Conservation (phyloP, 768 basidiomycete species). For the Mycena crocata region DNA sequence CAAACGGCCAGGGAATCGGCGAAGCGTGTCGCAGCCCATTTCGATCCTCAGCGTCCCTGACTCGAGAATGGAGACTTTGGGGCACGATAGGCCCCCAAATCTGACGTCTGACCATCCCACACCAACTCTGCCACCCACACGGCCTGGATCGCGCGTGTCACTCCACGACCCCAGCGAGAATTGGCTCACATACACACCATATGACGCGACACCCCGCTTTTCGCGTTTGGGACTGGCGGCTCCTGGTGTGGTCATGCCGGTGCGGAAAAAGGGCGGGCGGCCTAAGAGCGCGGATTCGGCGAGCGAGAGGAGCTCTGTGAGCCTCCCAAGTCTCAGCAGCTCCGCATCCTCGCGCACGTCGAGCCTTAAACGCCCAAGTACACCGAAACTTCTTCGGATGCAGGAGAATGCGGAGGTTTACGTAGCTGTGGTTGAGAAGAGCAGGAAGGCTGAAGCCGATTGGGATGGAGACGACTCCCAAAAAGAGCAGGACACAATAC, state of each 20-base stretch:
- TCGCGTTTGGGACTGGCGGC: constrained; percentile 6
- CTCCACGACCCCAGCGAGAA: neutral
- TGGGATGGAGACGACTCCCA: too few species aligned
- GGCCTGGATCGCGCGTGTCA: neutral
- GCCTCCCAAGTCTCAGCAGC: constrained; percentile 10
- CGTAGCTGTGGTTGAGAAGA: neutral
- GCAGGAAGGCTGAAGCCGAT: too few species aligned
- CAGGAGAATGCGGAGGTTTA: neutral
- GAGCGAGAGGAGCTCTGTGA: constrained; percentile 1
- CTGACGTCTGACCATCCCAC: too few species aligned
- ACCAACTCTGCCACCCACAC: neutral
- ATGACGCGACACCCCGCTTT: constrained; percentile 3
- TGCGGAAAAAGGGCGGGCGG: neutral
- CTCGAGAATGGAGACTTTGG: neutral
- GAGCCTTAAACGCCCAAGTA: neutral
- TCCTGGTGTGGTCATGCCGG: constrained; percentile 10
- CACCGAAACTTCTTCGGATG: neutral
- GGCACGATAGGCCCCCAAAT: neutral
- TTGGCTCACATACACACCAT: constrained; percentile 13
- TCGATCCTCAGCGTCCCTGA: neutral
- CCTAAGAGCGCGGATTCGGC: neutral
- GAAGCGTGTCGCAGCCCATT: neutral
- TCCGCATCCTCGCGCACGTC: neutral
- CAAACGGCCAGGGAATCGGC: neutral
- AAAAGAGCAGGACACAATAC: too few species aligned